Evolutionary conservation across 371 early-diverging fungal species (phyloP).

Genomic region (Rhizomucor miehei): DNA sequence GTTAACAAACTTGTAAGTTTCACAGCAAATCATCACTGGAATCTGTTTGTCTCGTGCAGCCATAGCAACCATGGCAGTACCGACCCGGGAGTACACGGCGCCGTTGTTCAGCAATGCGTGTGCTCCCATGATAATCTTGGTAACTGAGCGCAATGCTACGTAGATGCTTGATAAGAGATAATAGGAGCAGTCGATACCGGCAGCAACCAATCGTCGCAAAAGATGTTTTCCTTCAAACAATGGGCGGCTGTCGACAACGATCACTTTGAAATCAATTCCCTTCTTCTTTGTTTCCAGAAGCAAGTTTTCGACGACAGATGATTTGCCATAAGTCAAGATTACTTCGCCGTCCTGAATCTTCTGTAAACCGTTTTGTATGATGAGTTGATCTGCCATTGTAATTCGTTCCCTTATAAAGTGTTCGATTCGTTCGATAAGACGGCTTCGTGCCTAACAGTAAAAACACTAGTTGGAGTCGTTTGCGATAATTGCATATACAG

Average conservation of each 20-base stretch:
- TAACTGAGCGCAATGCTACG: conserved; percentile 80
- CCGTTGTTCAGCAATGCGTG: conserved; percentile 93
- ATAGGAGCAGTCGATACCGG: conserved; percentile 80
- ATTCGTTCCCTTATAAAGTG: conserved; percentile 92
- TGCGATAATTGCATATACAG: too few species aligned
- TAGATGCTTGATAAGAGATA: conserved; percentile 63
- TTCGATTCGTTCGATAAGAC: conserved; percentile 74
- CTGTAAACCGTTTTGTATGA: conserved; percentile 75
- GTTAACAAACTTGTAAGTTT: conserved; percentile 95
- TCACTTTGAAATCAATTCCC: conserved; percentile 85
- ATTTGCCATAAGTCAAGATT: conserved; percentile 86
- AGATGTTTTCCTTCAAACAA: conserved; percentile 81
- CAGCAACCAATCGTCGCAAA: conserved; percentile 57
- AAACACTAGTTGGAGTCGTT: too few species aligned
- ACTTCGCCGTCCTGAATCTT: conserved; percentile 96
- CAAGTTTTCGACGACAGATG: conserved; percentile 79
- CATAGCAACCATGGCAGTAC: conserved; percentile 92
- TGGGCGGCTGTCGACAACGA: conserved; percentile 93
- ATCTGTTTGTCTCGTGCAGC: conserved; percentile 84
- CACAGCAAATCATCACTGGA: conserved; percentile 95
- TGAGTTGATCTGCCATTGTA: conserved; percentile 76
- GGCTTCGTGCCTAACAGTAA: conserved; percentile 28
- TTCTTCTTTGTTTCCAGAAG: conserved; percentile 75
- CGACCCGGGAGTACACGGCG: conserved; percentile 87
- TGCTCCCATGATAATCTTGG: conserved; percentile 94